Conservation (phyloP, 345 rosid genomes). For the Boechera divaricarpa region DNA sequence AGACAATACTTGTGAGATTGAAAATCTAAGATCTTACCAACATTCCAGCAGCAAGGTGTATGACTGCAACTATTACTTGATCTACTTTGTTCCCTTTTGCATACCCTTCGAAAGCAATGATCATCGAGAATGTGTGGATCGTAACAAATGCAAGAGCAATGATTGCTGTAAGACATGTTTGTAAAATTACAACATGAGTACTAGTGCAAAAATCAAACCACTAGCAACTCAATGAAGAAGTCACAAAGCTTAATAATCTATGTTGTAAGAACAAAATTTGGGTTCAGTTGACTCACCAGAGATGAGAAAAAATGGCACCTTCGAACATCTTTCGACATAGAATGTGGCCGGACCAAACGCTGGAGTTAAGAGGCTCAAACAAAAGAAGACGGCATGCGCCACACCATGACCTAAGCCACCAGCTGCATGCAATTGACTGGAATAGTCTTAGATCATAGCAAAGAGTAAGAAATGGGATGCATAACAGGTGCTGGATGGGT, state of each 20-base stretch:
- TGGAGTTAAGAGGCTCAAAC: slow-evolving; percentile 89
- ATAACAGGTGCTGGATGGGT: slow-evolving; percentile 8
- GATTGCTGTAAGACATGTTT: slow-evolving; percentile 63
- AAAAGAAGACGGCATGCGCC: slow-evolving; percentile 98
- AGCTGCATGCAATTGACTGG: slow-evolving; percentile 69
- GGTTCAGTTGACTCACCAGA: slow-evolving; percentile 67
- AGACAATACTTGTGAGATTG: slow-evolving; percentile 1
- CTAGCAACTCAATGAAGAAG: slow-evolving; percentile 28
- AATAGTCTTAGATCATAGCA: slow-evolving; percentile 38
- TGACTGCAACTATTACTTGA: slow-evolving; percentile 74
- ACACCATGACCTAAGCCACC: slow-evolving; percentile 99
- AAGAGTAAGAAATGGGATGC: slow-evolving; percentile 23
- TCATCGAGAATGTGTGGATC: slow-evolving; percentile 97
- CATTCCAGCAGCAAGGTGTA: slow-evolving; percentile 89
- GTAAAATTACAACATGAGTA: slow-evolving; percentile 35
- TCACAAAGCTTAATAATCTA: slow-evolving; percentile 11
- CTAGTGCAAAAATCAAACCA: slow-evolving; percentile 15
- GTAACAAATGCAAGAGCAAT: slow-evolving; percentile 91
- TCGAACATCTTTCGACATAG: slow-evolving; percentile 75
- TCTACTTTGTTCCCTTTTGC: slow-evolving; percentile 86
- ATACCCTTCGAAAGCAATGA: slow-evolving; percentile 89
- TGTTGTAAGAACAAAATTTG: background rate
- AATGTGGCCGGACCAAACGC: slow-evolving; percentile 98
- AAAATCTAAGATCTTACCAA: slow-evolving; percentile 58
- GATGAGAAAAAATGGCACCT: slow-evolving; percentile 88